phyloP scores from a whole-genome alignment of 305 asterid genomes.

The Striga hermonthica region DNA sequence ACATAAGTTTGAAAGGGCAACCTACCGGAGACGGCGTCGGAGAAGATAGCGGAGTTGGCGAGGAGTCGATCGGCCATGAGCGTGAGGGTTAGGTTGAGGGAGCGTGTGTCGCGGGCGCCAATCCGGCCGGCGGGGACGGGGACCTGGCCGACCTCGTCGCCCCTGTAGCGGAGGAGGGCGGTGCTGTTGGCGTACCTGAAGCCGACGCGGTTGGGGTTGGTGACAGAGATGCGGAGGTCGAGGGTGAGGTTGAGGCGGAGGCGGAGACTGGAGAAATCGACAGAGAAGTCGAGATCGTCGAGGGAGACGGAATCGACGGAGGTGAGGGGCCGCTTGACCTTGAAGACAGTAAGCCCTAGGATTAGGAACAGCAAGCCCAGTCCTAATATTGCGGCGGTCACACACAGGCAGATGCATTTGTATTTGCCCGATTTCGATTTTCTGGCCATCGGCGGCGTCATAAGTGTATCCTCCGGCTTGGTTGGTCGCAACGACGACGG shows the following conservation, averaged over 20 bases:
- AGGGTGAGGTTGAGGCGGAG: conserved; percentile 55
- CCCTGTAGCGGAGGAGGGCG: conserved; percentile 53
- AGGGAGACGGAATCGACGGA: conserved; percentile 51
- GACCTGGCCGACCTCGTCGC: conserved; percentile 62
- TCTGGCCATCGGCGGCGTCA: conserved; percentile 7
- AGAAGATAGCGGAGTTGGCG: conserved; percentile 43
- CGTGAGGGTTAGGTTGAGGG: conserved; percentile 60
- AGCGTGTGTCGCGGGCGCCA: conserved; percentile 42
- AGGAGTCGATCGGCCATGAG: conserved; percentile 73
- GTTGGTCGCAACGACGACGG: conserved; percentile 24
- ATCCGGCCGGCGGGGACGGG: conserved; percentile 62
- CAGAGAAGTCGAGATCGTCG: conserved; percentile 40
- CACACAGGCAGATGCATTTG: conserved; percentile 40
- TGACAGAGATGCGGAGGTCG: conserved; percentile 43
- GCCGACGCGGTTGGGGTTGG: conserved; percentile 75
- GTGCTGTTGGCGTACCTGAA: conserved; percentile 54
- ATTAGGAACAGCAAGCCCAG: conserved; percentile 53
- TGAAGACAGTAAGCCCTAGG: conserved; percentile 77
- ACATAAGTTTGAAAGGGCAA: conserved; percentile 57
- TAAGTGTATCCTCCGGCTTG: conserved; percentile 27
- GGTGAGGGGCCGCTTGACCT: conserved; percentile 58
- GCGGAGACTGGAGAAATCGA: conserved; percentile 39
- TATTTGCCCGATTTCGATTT: conserved; percentile 29
- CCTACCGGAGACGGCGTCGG: conserved; percentile 52
- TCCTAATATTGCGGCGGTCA: conserved; percentile 33